Evolutionary conservation across 371 early-diverging fungal genomes (phyloP).

Genomic region (Rhizopus delemar): DNA sequence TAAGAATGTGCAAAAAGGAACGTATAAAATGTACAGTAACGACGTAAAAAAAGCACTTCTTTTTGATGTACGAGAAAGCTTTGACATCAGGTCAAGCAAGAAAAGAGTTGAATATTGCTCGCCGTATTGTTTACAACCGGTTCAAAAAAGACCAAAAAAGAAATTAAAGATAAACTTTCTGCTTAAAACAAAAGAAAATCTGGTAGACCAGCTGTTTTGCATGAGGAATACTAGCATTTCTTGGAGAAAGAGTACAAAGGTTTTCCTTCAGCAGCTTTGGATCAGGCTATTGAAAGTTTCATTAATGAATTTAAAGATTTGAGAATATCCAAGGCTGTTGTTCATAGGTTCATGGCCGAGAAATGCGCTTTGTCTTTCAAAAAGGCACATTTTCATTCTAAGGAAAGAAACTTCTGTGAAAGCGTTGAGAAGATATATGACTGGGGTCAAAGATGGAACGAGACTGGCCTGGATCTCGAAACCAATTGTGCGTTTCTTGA

Average conservation of each 20-base stretch:
- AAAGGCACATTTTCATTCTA: conserved; percentile 16
- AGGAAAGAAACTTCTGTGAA: conserved; percentile 6
- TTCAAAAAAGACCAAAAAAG: conserved; percentile 11
- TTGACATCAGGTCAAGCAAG: not conserved
- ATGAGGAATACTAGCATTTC: conserved; percentile 10
- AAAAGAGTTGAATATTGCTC: conserved; percentile 1
- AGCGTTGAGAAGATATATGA: conserved; percentile 8
- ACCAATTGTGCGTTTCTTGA: conserved; percentile 16
- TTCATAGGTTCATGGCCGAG: conserved; percentile 11
- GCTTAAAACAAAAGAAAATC: too few relatives aligned
- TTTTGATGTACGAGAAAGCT: conserved; percentile 6
- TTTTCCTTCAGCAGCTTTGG: conserved; percentile 17
- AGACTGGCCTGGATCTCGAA: conserved; percentile 7
- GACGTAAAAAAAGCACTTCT: conserved; percentile 5
- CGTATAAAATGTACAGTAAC: not conserved
- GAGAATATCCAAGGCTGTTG: not conserved
- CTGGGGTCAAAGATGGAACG: conserved; percentile 6
- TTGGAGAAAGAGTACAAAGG: conserved; percentile 13
- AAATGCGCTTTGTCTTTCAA: conserved; percentile 9
- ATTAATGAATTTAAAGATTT: conserved; percentile 18
- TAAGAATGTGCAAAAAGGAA: not conserved
- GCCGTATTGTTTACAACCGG: conserved; percentile 12
- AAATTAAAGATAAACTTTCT: not conserved
- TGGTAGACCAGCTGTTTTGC: conserved; percentile 6
- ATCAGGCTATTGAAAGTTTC: conserved; percentile 25